phyloP scores from a whole-genome alignment of 352 stramenopile genomes.

The Pythium dissimile region DNA sequence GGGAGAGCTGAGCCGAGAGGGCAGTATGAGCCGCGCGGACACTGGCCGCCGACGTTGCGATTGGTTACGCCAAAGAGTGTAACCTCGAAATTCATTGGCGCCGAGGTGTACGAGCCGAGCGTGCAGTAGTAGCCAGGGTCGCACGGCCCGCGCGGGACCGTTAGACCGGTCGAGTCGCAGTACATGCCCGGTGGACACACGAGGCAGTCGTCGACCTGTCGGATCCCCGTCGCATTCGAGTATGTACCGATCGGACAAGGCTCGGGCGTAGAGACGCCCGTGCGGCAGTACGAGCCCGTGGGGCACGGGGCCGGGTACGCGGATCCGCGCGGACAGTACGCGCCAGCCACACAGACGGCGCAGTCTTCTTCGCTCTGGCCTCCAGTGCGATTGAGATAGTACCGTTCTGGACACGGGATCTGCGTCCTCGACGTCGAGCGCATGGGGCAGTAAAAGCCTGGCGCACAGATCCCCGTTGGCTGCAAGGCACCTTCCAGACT shows the following conservation, averaged over 20 bases:
- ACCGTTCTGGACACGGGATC: constrained; percentile 70
- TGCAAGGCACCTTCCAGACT: constrained; percentile 58
- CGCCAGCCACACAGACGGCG: constrained; percentile 59
- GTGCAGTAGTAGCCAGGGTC: constrained; percentile 91
- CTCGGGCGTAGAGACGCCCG: constrained; percentile 63
- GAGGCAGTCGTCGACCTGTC: constrained; percentile 81
- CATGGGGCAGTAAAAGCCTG: constrained; percentile 85
- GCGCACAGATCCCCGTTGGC: constrained; percentile 52
- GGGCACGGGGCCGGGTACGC: constrained; percentile 69
- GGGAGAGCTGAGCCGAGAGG: constrained; percentile 55
- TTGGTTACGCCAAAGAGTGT: constrained; percentile 63
- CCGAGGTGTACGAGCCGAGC: constrained; percentile 84
- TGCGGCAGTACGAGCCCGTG: constrained; percentile 85
- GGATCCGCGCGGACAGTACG: constrained; percentile 63
- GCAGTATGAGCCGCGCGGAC: constrained; percentile 67
- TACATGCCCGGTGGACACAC: constrained; percentile 88
- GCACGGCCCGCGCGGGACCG: constrained; percentile 68
- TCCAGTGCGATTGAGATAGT: constrained; percentile 65
- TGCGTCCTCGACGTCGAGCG: constrained; percentile 66
- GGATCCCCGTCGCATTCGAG: constrained; percentile 70
- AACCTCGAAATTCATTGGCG: constrained; percentile 78
- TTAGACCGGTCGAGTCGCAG: constrained; percentile 85
- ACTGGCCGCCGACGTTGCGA: constrained; percentile 61
- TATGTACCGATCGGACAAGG: constrained; percentile 91
- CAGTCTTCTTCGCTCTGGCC: constrained; percentile 72